phyloP scores from a whole-genome alignment of 2,329 filamentous ascomycete genomes.

The Ceratocystiopsis brevicomis region DNA sequence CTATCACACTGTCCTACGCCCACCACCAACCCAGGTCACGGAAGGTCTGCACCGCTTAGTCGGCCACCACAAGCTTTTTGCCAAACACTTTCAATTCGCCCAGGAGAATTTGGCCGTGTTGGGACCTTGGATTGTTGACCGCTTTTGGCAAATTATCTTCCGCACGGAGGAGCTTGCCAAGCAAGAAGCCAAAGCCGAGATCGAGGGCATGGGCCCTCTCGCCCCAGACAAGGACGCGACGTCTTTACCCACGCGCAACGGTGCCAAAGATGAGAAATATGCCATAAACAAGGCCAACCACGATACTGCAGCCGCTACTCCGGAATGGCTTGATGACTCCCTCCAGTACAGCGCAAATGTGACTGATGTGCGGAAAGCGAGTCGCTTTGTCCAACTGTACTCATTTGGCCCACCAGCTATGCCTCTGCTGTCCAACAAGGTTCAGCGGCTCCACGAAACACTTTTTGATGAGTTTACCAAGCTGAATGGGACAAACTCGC shows the following conservation, averaged over 20 bases:
- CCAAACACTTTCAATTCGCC: slow-evolving; percentile 39
- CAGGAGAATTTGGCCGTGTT: slow-evolving; percentile 43
- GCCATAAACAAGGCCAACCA: slow-evolving; percentile 22
- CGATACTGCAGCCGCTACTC: not conserved
- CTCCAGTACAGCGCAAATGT: slow-evolving; percentile 14
- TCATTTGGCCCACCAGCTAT: slow-evolving; percentile 20
- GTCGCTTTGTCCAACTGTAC: slow-evolving; percentile 33
- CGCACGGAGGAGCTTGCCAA: slow-evolving; percentile 41
- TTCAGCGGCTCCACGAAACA: slow-evolving; percentile 37
- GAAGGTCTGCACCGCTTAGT: slow-evolving; percentile 29
- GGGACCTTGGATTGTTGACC: slow-evolving; percentile 70
- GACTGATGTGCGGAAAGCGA: slow-evolving; percentile 37
- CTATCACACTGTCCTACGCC: slow-evolving; percentile 26
- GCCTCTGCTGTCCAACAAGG: slow-evolving; percentile 50
- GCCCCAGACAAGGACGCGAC: slow-evolving; percentile 2
- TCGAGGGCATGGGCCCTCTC: slow-evolving; percentile 4
- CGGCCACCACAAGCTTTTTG: slow-evolving; percentile 26
- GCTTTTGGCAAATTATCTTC: slow-evolving; percentile 56
- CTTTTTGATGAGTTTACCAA: slow-evolving; percentile 44
- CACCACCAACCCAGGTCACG: slow-evolving; percentile 47
- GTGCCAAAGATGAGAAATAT: slow-evolving; percentile 16
- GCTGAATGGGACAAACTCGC: slow-evolving; percentile 30
- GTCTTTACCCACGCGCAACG: no score
- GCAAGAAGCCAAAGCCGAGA: slow-evolving; percentile 35
- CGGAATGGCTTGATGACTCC: not conserved